phyloP scores from a whole-genome alignment of 768 basidiomycete species.

The Leccinum barrowsii region DNA sequence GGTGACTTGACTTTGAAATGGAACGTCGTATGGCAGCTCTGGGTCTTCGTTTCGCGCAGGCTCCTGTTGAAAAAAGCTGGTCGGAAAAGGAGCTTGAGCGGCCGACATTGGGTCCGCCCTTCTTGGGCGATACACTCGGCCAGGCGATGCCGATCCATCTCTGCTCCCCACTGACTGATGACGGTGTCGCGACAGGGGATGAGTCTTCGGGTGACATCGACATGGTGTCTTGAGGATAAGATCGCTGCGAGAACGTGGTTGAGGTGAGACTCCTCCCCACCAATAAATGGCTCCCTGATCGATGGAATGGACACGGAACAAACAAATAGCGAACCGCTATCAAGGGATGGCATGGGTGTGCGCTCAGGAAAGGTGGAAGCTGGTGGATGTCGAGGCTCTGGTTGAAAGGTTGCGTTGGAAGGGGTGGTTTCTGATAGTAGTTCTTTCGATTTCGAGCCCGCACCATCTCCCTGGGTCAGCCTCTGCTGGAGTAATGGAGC shows the following conservation, averaged over 20 bases:
- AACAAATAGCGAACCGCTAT: slow-evolving; percentile 21
- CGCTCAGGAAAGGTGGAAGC: slow-evolving; percentile 22
- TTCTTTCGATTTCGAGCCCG: slow-evolving; percentile 5
- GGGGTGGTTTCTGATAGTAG: slow-evolving; percentile 18
- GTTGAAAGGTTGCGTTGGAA: slow-evolving; percentile 23
- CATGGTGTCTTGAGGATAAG: slow-evolving; percentile 55
- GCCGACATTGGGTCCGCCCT: slow-evolving; percentile 37
- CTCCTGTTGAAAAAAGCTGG: slow-evolving; percentile 49
- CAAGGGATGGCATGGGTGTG: slow-evolving; percentile 9
- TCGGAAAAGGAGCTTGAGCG: slow-evolving; percentile 59
- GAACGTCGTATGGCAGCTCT: too few relatives aligned
- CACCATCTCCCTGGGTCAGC: slow-evolving; percentile 43
- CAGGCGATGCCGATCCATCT: slow-evolving; percentile 38
- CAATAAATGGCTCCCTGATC: slow-evolving; percentile 26
- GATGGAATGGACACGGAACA: slow-evolving; percentile 32
- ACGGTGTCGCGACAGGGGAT: slow-evolving; percentile 54
- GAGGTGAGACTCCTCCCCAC: slow-evolving; percentile 29
- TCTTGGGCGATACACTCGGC: slow-evolving; percentile 53
- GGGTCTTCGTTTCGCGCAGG: too few relatives aligned
- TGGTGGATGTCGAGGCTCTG: slow-evolving; percentile 17
- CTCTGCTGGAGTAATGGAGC: slow-evolving; percentile 56
- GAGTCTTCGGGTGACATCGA: slow-evolving; percentile 72
- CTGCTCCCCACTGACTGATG: slow-evolving; percentile 37
- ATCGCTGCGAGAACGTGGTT: slow-evolving; percentile 43
- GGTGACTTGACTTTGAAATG: too few relatives aligned